Conservation (phyloP, 768 basidiomycete genomes). For the Xerocomellus chrysenteron region DNA sequence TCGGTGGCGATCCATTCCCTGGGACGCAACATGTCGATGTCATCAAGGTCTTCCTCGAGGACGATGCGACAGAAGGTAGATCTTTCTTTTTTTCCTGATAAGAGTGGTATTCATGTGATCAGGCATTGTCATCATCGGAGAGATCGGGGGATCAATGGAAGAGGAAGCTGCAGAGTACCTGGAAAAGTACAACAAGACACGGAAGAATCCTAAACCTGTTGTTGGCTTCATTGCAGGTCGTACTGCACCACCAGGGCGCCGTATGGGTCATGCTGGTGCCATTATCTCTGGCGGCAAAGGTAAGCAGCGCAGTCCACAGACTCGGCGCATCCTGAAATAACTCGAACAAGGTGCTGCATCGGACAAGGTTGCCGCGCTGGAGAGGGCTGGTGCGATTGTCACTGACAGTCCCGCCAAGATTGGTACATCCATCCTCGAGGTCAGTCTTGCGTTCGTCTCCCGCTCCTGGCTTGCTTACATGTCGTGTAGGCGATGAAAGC, state of each 20-base stretch:
- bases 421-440: conserved; percentile 86
- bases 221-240: conserved; percentile 98
- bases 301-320: conserved; percentile 24
- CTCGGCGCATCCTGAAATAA: not conserved
- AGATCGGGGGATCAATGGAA: conserved; percentile 99
- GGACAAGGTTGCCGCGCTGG: conserved; percentile 91
- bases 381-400: conserved; percentile 90
- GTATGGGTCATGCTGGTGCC: conserved; percentile 98
- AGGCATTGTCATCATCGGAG: conserved; percentile 98
- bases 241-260: conserved; percentile 95
- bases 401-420: conserved; percentile 96
- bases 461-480: conserved; percentile 3
- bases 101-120: conserved; percentile 4
- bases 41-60: conserved; percentile 93
- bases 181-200: conserved; percentile 88
- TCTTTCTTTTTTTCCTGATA: not conserved
- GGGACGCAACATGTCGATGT: conserved; percentile 96
- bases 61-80: conserved; percentile 89
- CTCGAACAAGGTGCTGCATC: conserved; percentile 67
- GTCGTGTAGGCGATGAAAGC: conserved; percentile 68
- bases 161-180: conserved; percentile 98
- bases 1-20: conserved; percentile 97
- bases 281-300: conserved; percentile 99
- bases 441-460: conserved; percentile 31
- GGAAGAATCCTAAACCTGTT: conserved; percentile 86